phyloP scores from a whole-genome alignment of 2,329 filamentous ascomycete genomes.

The Chrysoporthe deuterocubensis region DNA sequence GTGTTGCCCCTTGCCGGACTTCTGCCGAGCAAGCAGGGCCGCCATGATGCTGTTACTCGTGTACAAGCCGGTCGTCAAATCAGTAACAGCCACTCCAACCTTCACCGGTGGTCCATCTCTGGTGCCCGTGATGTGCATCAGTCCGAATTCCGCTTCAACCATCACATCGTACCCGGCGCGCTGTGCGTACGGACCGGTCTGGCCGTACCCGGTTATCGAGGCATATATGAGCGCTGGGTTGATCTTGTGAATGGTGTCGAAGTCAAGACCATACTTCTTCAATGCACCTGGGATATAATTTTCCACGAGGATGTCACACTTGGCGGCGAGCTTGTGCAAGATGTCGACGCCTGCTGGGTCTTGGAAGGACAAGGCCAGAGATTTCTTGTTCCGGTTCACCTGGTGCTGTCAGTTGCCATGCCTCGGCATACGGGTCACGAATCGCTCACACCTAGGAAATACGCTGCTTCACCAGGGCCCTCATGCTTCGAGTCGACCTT shows the following conservation, averaged over 20 bases:
- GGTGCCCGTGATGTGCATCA: slow-evolving; percentile 97
- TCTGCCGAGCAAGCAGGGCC: slow-evolving; percentile 75
- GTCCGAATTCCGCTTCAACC: slow-evolving; percentile 96
- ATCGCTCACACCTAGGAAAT: slow-evolving; percentile 78
- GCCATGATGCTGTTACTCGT: slow-evolving; percentile 96
- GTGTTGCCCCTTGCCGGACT: slow-evolving; percentile 82
- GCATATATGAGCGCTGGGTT: slow-evolving; percentile 91
- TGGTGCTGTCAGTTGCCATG: slow-evolving; percentile 41
- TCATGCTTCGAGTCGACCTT: slow-evolving; percentile 58
- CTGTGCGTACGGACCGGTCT: slow-evolving; percentile 86
- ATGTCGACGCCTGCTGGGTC: slow-evolving; percentile 83
- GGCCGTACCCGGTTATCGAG: slow-evolving; percentile 95
- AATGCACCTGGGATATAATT: slow-evolving; percentile 93
- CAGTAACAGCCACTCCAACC: slow-evolving; percentile 95
- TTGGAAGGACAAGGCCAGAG: slow-evolving; percentile 87
- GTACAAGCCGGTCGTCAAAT: slow-evolving; percentile 93
- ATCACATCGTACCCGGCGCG: slow-evolving; percentile 98
- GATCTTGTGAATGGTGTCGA: slow-evolving; percentile 75
- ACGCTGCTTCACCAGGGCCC: slow-evolving; percentile 89
- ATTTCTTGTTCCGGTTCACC: slow-evolving; percentile 98
- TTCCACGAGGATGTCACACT: slow-evolving; percentile 92
- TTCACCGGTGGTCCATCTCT: slow-evolving; percentile 92
- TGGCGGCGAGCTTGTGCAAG: slow-evolving; percentile 79
- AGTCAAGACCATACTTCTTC: slow-evolving; percentile 91
- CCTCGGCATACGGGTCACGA: not conserved